These are phyloP conservation scores for Colletotrichum sojae DNA, from an alignment of 2,329 filamentous ascomycete genomes.

Conservation along the genomic window DNA sequence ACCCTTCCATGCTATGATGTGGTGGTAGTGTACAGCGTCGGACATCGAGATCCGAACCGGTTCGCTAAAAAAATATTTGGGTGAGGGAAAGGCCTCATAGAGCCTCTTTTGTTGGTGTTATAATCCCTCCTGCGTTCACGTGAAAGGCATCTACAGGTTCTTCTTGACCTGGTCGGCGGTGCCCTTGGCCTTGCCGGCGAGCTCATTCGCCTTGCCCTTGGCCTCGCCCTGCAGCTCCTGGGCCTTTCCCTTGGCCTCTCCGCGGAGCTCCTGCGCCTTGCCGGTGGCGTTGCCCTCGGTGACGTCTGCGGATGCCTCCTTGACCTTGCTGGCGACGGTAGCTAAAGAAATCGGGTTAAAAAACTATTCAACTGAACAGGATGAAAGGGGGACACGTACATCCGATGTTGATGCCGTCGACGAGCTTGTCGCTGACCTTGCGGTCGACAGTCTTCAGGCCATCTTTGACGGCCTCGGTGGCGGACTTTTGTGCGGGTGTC, in stretches of 20 bases:
- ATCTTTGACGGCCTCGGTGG: slow-evolving; percentile 71
- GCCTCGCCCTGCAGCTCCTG: slow-evolving; percentile 52
- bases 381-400: slow-evolving; percentile 57
- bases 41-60: not conserved
- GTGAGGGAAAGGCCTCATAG: too few species aligned
- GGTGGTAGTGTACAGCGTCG: slow-evolving; percentile 31
- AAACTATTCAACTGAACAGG: not conserved
- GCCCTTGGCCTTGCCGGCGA: slow-evolving; percentile 59
- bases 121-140: not conserved
- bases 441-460: slow-evolving; percentile 72
- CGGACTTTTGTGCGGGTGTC: slow-evolving; percentile 60
- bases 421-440: slow-evolving; percentile 71
- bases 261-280: slow-evolving; percentile 55
- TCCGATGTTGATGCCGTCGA: slow-evolving; percentile 72
- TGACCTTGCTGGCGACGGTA: slow-evolving; percentile 61
- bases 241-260: slow-evolving; percentile 57
- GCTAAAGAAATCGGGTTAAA: slow-evolving; percentile 46
- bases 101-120: not conserved
- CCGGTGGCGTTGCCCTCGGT: slow-evolving; percentile 55
- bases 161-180: slow-evolving; percentile 56
- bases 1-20: slow-evolving; percentile 36
- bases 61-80: too few species aligned
- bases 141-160: slow-evolving; percentile 44
- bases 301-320: slow-evolving; percentile 58
- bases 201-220: slow-evolving; percentile 52